phyloP scores from a whole-genome alignment of 1,139 yeast genomes.

The Yamadazyma jaroonii region DNA sequence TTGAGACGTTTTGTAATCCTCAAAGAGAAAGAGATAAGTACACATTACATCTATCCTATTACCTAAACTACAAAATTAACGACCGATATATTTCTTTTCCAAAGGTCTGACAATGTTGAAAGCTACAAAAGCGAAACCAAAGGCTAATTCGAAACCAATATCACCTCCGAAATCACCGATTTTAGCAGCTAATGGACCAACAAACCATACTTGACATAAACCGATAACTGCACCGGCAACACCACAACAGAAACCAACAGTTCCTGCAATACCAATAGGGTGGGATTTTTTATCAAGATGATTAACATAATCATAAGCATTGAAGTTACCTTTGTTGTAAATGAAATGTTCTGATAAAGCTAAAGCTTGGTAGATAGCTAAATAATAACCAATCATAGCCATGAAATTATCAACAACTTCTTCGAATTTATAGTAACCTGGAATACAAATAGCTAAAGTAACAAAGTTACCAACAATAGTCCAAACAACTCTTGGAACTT shows the following conservation, averaged over 20 bases:
- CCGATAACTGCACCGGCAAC: slow-evolving; percentile 83
- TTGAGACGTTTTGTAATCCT: no score
- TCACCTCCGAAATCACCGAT: slow-evolving; percentile 80
- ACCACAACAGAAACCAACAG: slow-evolving; percentile 77
- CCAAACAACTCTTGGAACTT: slow-evolving; percentile 81
- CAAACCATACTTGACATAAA: slow-evolving; percentile 83
- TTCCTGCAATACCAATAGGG: slow-evolving; percentile 78
- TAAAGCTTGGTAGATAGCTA: slow-evolving; percentile 79
- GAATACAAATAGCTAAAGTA: slow-evolving; percentile 82
- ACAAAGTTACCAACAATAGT: slow-evolving; percentile 71
- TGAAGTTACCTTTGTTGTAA: slow-evolving; percentile 58
- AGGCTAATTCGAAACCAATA: slow-evolving; percentile 80
- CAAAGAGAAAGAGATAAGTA: no score
- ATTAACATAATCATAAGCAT: slow-evolving; percentile 60
- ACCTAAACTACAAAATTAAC: slow-evolving; percentile 19
- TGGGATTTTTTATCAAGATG: slow-evolving; percentile 55
- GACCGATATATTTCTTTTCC: slow-evolving; percentile 66
- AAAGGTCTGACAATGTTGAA: slow-evolving; percentile 62
- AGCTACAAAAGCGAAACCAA: slow-evolving; percentile 64
- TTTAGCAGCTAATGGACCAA: slow-evolving; percentile 59
- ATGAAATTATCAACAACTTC: slow-evolving; percentile 78
- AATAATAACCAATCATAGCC: slow-evolving; percentile 88
- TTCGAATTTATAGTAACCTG: slow-evolving; percentile 75
- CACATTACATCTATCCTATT: neutral
- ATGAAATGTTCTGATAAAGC: slow-evolving; percentile 75